Evolutionary conservation across 1,139 yeast genomes (phyloP), one percentile per base, ranked within the genome.

Genomic region (Taphrina pruni): DNA sequence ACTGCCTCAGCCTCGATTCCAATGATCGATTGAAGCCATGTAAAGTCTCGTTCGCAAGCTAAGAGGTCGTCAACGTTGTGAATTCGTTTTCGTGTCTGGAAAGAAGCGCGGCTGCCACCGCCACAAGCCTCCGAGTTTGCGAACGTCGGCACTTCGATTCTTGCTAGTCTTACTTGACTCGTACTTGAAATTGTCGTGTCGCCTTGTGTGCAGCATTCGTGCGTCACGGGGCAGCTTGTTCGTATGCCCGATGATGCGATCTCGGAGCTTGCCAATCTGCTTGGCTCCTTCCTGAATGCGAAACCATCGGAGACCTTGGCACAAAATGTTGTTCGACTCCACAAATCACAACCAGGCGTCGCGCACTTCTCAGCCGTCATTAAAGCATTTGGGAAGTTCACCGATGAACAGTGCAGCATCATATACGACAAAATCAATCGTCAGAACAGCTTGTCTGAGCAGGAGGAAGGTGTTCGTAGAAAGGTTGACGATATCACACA

Each of bases 301-400:
- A 48, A 50, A 41, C 67, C 67, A 32, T 51, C 64, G n/a, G 50
- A 58, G 39, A 61, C 67, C n/a, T 65, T 70, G 17, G 71, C 71
- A 9, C 61, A 57, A 7, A 68, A 65, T 14, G 71, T 70, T 17
- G 36, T 70, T 26, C 50, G 54, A 35, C 65, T 70, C 39, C 66
- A 66, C 61, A 39, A 68, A 20, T 57, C 65, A 12, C 64, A 48
- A 9, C 65, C 67, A 17, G 65, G 61, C 32, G 35, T 57, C 21
- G 61, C 65, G 36, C 66, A 43, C 14, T 70, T 70, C 56, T 39
- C 65, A 9, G 58, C 36, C 14, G 71, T 67, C 9, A 46, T 70
- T 14, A 66, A 55, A n/a, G 65, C 62, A 14, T 70, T 70, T 51
- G 71, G 71, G 14, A 61, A 60, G 56, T 70, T 70, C 50, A 8